These are phyloP conservation scores for Scutellospora calospora DNA, from an alignment of 371 early-diverging fungal genomes.

Conservation along the genomic window DNA sequence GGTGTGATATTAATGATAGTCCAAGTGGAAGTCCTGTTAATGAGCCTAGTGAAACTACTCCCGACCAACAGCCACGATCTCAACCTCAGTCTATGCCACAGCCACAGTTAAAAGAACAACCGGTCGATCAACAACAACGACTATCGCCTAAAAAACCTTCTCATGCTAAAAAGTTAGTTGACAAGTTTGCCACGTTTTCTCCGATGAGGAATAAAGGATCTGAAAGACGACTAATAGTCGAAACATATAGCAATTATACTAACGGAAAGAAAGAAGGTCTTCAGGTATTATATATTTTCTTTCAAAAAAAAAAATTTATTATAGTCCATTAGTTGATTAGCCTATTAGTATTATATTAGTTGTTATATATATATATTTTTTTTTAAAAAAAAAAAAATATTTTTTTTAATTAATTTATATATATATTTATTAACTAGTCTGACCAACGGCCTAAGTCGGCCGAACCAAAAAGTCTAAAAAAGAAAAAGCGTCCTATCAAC, in stretches of 20 bases:
- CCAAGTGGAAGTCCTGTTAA: neutral
- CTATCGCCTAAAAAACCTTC: neutral
- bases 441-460: constrained; percentile 10
- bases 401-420: no score
- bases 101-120: neutral
- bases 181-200: constrained; percentile 31
- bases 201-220: constrained; percentile 32
- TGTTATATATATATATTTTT: no score
- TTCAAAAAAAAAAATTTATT: no score
- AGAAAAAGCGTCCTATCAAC: constrained; percentile 14
- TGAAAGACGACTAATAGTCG: constrained; percentile 36
- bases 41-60: neutral
- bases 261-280: constrained; percentile 19
- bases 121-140: neutral
- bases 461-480: neutral
- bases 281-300: no score
- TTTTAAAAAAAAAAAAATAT: no score
- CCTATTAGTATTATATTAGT: no score
- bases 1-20: neutral
- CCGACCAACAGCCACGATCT: constrained; percentile 6
- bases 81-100: neutral
- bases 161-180: constrained; percentile 30
- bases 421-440: neutral
- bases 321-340: no score
- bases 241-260: constrained; percentile 20